Conservation (phyloP, 768 basidiomycete species). For the Podaxis sp. region DNA sequence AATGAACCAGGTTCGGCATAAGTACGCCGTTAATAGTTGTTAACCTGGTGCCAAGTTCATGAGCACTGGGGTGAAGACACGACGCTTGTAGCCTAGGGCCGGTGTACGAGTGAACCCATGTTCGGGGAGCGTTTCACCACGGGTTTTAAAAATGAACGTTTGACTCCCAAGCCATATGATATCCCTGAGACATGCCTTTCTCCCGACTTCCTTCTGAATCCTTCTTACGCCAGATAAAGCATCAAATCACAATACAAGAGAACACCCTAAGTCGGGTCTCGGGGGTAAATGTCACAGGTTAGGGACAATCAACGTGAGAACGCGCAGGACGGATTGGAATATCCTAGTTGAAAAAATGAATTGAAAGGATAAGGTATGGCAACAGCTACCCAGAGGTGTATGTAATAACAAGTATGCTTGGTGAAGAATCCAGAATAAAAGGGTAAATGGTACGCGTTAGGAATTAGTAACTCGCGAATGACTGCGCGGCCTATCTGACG, state of each 20-base stretch:
- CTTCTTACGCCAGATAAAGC: neutral
- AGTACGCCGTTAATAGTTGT: neutral
- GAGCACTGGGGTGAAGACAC: neutral
- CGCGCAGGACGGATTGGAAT: neutral
- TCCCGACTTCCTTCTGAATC: neutral
- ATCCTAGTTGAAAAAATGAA: neutral
- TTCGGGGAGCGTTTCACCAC: neutral
- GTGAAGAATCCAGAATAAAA: neutral
- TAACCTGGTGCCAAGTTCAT: neutral
- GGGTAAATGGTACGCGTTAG: neutral
- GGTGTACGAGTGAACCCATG: too few relatives aligned
- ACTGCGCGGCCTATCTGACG: neutral
- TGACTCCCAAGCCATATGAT: neutral
- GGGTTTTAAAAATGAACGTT: neutral
- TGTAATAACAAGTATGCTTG: too few relatives aligned
- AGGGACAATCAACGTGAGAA: neutral
- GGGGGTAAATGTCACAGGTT: neutral
- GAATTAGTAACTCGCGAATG: neutral
- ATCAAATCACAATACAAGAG: neutral
- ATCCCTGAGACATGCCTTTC: neutral
- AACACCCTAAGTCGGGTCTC: neutral
- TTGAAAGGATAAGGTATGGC: neutral
- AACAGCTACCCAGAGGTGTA: too few relatives aligned
- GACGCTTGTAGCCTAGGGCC: neutral
- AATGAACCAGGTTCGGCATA: neutral